Conservation (phyloP, 2,329 filamentous ascomycete species). For the Arachnomyces sp. region DNA sequence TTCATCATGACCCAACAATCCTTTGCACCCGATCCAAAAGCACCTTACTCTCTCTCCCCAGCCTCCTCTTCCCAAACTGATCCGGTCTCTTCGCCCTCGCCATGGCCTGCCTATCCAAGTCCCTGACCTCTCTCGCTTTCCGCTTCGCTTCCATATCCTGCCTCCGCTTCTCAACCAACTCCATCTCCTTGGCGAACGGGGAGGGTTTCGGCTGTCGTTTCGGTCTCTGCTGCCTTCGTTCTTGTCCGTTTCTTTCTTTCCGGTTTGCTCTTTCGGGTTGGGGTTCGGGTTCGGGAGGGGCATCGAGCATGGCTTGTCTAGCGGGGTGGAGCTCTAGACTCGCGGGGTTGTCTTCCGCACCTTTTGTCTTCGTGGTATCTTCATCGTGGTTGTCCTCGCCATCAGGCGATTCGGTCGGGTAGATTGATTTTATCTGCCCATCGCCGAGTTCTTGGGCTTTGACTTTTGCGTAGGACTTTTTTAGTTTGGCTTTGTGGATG, state of each 20-base stretch:
- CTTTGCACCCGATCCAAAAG: conserved; percentile 71
- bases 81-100: conserved; percentile 54
- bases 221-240: conserved; percentile 21
- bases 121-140: conserved; percentile 59
- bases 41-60: conserved; percentile 73
- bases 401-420: conserved; percentile 23
- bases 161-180: conserved; percentile 56
- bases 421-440: conserved; percentile 24
- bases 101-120: conserved; percentile 63
- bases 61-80: conserved; percentile 64
- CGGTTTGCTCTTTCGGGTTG: neutral
- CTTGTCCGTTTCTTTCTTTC: conserved; percentile 7
- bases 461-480: conserved; percentile 85
- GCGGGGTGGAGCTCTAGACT: conserved; percentile 54
- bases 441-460: conserved; percentile 53
- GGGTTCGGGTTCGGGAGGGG: conserved; percentile 22
- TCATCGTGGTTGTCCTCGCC: conserved; percentile 18
- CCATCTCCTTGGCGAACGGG: conserved; percentile 59
- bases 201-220: conserved; percentile 35
- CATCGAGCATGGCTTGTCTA: conserved; percentile 52
- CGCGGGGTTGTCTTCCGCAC: conserved; percentile 21
- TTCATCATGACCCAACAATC: conserved; percentile 48
- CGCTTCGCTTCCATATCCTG: conserved; percentile 57
- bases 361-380: too few species aligned
- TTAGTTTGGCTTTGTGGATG: conserved; percentile 87